A percentile compares a stretch with the other conserved stretches of the same genome.
Evolutionary conservation across 1,139 yeast species (phyloP).

Genomic region (Lodderomyces parapsilosis): DNA sequence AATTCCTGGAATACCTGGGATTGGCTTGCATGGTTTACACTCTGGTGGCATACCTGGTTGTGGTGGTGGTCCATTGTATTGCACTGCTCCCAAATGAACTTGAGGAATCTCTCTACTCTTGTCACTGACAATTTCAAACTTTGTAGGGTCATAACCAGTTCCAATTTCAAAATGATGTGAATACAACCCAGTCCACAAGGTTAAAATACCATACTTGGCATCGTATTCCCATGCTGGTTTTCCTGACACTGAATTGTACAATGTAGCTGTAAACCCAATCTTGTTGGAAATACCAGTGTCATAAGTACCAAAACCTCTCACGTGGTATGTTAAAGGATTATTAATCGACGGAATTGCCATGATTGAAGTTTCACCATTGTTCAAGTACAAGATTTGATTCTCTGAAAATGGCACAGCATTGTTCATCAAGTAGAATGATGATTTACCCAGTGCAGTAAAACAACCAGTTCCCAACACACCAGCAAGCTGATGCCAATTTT

Average conservation of each 20-base stretch:
- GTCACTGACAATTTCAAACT: conserved; percentile 16
- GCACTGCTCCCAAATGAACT: conserved; percentile 15
- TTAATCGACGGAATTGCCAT: conserved; percentile 20
- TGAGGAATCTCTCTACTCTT: conserved; percentile 17
- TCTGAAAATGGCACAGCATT: conserved; percentile 17
- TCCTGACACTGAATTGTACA: neutral
- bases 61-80: conserved; percentile 21
- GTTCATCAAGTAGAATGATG: conserved; percentile 22
- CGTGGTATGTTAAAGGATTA: conserved; percentile 22
- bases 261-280: conserved; percentile 7
- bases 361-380: conserved; percentile 18
- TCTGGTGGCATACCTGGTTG: conserved; percentile 12
- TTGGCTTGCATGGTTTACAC: conserved; percentile 17
- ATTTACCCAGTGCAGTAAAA: conserved; percentile 21
- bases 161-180: conserved; percentile 24
- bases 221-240: conserved; percentile 13
- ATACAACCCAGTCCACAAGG: conserved; percentile 13
- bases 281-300: conserved; percentile 5
- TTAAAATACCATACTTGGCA: conserved; percentile 22
- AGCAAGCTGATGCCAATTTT: conserved; percentile 24
- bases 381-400: conserved; percentile 24
- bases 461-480: conserved; percentile 30
- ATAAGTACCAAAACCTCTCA: conserved; percentile 29
- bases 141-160: conserved; percentile 17
- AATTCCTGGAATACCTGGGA: conserved; percentile 17